Percentiles rank a stretch among this genome's conserved stretches.
Evolutionary conservation across 495 filamentous ascomycete genomes (phyloP).

Genomic region (Tuber melanosporum): DNA sequence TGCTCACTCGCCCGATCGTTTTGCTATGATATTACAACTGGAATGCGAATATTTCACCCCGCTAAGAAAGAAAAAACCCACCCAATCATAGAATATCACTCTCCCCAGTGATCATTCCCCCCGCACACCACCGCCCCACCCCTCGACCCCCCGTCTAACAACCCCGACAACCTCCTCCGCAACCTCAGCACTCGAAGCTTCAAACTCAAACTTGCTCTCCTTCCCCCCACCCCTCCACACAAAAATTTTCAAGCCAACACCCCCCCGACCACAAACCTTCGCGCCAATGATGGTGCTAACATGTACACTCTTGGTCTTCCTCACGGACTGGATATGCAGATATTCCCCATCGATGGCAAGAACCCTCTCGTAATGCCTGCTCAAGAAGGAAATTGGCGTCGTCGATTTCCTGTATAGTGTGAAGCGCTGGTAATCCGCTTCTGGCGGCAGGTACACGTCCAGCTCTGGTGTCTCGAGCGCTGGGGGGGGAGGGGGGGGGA

Average conservation of each 20-base stretch:
- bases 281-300: conserved; percentile 92
- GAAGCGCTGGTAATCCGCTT: conserved; percentile 47
- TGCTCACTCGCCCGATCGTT: neutral
- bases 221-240: conserved; percentile 41
- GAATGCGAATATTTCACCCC: neutral
- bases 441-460: neutral
- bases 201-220: conserved; percentile 92
- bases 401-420: conserved; percentile 82
- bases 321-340: conserved; percentile 77
- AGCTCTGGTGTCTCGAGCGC: neutral
- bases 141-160: conserved; percentile 61
- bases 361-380: conserved; percentile 65
- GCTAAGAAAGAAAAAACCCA: neutral
- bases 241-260: conserved; percentile 68
- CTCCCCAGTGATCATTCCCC: neutral
- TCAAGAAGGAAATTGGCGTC: conserved; percentile 78
- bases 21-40: neutral
- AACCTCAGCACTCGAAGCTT: conserved; percentile 68
- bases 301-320: conserved; percentile 84
- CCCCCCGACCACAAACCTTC: conserved; percentile 83
- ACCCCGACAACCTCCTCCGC: conserved; percentile 86
- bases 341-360: conserved; percentile 92
- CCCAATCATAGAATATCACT: neutral
- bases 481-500: neutral
- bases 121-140: conserved; percentile 18